Percentiles rank a stretch among this genome's conserved stretches.
Evolutionary conservation across 192 early-diverging fungal genomes (phyloP).

Genomic region (Mycoemilia scoparia): DNA sequence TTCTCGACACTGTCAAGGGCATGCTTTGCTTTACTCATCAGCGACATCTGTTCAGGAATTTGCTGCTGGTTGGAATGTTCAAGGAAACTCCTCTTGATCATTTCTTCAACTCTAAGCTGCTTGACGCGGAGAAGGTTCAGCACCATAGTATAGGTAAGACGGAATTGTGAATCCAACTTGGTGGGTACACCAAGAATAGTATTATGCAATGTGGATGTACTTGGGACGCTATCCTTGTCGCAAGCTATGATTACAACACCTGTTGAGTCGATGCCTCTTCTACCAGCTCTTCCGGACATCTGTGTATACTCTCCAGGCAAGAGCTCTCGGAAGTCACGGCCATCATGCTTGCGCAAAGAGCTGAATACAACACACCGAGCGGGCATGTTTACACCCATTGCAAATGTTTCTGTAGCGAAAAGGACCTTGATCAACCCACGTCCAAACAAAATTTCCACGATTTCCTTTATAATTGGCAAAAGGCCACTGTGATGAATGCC

Average conservation of each 20-base stretch:
- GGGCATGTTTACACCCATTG: slow-evolving; percentile 99
- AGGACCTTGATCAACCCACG: slow-evolving; percentile 75
- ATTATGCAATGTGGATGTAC: slow-evolving; percentile 37
- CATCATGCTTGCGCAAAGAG: slow-evolving; percentile 80
- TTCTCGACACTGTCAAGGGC: slow-evolving; percentile 36
- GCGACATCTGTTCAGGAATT: slow-evolving; percentile 62
- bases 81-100: slow-evolving; percentile 95
- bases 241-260: slow-evolving; percentile 83
- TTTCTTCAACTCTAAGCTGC: slow-evolving; percentile 88
- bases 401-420: slow-evolving; percentile 98
- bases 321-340: slow-evolving; percentile 66
- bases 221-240: slow-evolving; percentile 34
- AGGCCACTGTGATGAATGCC: slow-evolving; percentile 95
- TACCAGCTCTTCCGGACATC: slow-evolving; percentile 95
- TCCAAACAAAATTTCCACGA: slow-evolving; percentile 91
- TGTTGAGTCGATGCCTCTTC: slow-evolving; percentile 79
- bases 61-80: slow-evolving; percentile 75
- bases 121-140: slow-evolving; percentile 88
- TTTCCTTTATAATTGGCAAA: slow-evolving; percentile 95
- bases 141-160: slow-evolving; percentile 97
- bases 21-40: slow-evolving; percentile 46
- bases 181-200: slow-evolving; percentile 81
- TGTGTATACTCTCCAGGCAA: slow-evolving; percentile 95
- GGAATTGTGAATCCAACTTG: slow-evolving; percentile 86
- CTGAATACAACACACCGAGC: slow-evolving; percentile 89